Evolutionary conservation across 1,139 yeast species (phyloP).

Genomic region (Hyphopichia fennica): DNA sequence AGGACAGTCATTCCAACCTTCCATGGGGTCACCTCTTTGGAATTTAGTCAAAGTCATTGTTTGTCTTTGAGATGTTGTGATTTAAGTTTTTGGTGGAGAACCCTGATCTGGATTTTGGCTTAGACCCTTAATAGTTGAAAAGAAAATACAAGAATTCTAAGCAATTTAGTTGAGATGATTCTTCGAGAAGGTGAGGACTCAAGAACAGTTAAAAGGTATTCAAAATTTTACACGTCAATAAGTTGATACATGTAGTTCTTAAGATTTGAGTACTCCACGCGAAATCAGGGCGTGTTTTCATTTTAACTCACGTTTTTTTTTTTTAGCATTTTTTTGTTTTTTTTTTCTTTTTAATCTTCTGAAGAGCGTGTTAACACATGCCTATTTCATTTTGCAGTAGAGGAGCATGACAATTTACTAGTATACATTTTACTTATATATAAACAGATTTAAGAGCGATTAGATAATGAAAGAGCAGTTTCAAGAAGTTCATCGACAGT

Average conservation of each 20-base stretch:
- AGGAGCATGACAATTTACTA: neutral
- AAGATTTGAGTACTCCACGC: neutral
- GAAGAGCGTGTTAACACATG: neutral
- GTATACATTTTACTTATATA: neutral
- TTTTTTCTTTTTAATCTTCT: neutral
- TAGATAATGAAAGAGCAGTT: constrained; percentile 29
- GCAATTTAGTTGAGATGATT: no score
- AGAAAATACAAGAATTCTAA: constrained; percentile 1
- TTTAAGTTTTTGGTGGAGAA: neutral
- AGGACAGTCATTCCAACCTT: constrained; percentile 53
- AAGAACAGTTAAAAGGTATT: no score
- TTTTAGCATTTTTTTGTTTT: neutral
- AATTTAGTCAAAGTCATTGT: constrained; percentile 36
- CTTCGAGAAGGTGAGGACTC: no score
- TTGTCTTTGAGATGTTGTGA: neutral
- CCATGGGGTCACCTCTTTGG: constrained; percentile 42
- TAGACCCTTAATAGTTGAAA: neutral
- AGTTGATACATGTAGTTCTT: neutral
- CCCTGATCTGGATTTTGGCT: neutral
- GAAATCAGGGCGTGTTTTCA: neutral
- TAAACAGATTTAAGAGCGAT: neutral
- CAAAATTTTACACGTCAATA: no score
- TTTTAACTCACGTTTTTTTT: neutral
- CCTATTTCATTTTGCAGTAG: neutral
- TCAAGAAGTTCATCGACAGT: constrained; percentile 57